Evolutionary conservation across 257 asterid species (phyloP).

Genomic region (Forsythia suspensa): DNA sequence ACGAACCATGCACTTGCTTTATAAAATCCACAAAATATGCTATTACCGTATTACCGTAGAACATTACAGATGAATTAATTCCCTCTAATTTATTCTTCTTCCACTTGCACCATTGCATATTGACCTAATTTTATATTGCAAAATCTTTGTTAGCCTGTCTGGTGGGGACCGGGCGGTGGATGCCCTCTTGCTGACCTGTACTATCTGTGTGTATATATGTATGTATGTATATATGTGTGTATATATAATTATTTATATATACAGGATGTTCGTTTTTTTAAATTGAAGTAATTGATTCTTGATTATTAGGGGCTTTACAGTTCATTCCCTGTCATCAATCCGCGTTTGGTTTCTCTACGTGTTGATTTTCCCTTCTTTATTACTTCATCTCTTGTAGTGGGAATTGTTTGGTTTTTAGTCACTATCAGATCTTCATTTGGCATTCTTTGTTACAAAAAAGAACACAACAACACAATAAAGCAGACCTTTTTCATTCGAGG

Average conservation of each 20-base stretch:
- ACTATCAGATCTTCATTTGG: constrained; percentile 56
- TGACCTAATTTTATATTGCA: not conserved
- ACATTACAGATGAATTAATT: not conserved
- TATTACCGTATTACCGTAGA: no score
- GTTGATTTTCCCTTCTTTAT: constrained; percentile 20
- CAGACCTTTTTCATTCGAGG: constrained; percentile 23
- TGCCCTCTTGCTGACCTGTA: constrained; percentile 3
- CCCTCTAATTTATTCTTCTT: not conserved
- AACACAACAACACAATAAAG: constrained; percentile 23
- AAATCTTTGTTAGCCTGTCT: not conserved
- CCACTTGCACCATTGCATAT: not conserved
- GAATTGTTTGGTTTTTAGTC: constrained; percentile 35
- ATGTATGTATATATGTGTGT: not conserved
- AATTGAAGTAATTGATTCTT: constrained; percentile 13
- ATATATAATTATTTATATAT: not conserved
- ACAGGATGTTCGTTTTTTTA: not conserved
- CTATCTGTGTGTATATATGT: not conserved
- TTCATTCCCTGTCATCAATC: constrained; percentile 69
- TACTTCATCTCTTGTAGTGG: constrained; percentile 23
- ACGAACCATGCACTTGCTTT: no score
- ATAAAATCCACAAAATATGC: no score
- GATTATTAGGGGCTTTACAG: constrained; percentile 32
- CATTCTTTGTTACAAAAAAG: constrained; percentile 26
- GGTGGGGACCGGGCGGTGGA: not conserved
- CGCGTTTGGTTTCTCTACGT: constrained; percentile 53